Conservation (phyloP, 2,329 filamentous ascomycete genomes). For the Fusarium chaquense region DNA sequence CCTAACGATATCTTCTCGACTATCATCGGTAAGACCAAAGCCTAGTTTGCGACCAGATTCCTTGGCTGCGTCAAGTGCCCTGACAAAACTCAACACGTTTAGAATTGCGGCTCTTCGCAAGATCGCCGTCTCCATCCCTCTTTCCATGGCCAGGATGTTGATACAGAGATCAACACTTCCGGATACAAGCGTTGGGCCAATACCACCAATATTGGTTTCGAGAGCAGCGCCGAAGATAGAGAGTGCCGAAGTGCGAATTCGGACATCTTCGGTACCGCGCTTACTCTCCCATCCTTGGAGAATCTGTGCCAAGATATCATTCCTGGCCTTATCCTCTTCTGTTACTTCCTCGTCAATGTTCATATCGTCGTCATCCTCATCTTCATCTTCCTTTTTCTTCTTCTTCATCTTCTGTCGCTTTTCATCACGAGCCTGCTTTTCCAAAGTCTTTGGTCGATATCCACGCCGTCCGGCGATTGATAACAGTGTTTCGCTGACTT, state of each 20-base stretch:
- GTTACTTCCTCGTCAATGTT: constrained; percentile 61
- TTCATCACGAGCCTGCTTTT: constrained; percentile 65
- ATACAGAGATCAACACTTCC: constrained; percentile 72
- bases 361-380: constrained; percentile 58
- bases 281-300: constrained; percentile 76
- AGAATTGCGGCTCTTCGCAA: constrained; percentile 75
- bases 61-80: constrained; percentile 67
- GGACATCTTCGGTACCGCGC: constrained; percentile 74
- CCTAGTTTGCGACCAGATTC: constrained; percentile 60
- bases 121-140: constrained; percentile 70
- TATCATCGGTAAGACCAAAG: constrained; percentile 67
- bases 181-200: constrained; percentile 65
- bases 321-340: constrained; percentile 58
- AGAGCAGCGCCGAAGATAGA: constrained; percentile 72
- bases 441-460: constrained; percentile 69
- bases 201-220: constrained; percentile 69
- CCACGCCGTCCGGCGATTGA: constrained; percentile 73
- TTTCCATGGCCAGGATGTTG: constrained; percentile 72
- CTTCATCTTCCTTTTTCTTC: constrained; percentile 59
- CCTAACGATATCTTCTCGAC: constrained; percentile 70
- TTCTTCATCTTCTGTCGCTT: constrained; percentile 61
- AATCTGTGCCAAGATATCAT: constrained; percentile 68
- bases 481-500: constrained; percentile 70
- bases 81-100: constrained; percentile 71
- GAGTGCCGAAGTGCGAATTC: constrained; percentile 76